Base-by-base conservation (phyloP, 2,329 filamentous ascomycete species). In the Neonectria punicea region DNA sequence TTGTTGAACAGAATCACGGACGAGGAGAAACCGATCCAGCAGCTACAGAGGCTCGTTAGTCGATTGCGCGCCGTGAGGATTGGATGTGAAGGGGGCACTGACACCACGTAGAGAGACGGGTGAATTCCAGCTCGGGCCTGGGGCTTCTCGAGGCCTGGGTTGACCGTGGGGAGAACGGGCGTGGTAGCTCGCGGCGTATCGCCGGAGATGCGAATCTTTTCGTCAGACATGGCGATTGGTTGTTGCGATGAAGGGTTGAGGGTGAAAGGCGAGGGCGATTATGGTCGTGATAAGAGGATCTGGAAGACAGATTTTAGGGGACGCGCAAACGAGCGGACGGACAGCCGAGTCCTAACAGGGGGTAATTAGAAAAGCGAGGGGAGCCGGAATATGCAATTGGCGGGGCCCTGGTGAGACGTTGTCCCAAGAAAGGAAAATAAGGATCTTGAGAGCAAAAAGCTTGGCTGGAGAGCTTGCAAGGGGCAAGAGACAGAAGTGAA, bases 1-100 rank as follows among this genome's bases (percentile, higher is more conserved):
- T 99, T 99, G 90, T 99, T 98, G 91, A 98, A 98, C 67, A 99
- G 86, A 79, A 99, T 99, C 78, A 98, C 94, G 75, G 92, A 93
- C 47, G 94, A 97, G 77, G 93, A 97, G 80, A 98, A 86, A 65
- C 90, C 85, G 78, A 99, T 98, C 96, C 96, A 99, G 73, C 90
- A 86, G 75, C 94, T 97, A 80, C 46, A 58, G 32, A n/a, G 32
- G 16, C 36, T 43, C 11, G 63, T 73, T 63, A 73, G 68, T 60
- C 61, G 46, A 13, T 9, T 41, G 44, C 41, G 58, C 58, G 39
- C 58, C 32, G 55, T 18, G 9, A 34, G 28, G 49, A 5, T n/a
- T 54, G 20, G 30, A 55, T 16, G 8, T 25, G 0, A 43, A 50
- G 46, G 34, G 34, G 55, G 43, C 51, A 83, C 86, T 78, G 80